A percentile compares a stretch with the other conserved stretches of the same genome.
Conservation (phyloP, 164 flowering plant species). For the Nymphaea thermarum region DNA sequence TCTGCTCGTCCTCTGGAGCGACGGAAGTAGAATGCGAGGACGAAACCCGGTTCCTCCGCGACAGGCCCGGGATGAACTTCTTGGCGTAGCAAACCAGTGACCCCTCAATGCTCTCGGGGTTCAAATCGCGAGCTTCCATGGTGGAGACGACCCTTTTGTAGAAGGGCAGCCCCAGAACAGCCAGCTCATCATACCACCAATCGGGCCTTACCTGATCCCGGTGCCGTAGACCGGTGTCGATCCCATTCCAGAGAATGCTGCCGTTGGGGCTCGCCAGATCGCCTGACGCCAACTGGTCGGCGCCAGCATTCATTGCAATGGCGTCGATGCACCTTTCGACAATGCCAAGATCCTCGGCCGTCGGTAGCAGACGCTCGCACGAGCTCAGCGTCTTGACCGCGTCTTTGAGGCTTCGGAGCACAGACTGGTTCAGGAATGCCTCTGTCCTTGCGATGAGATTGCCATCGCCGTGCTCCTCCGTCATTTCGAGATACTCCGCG, state of each 20-base stretch:
- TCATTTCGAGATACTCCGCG: slow-evolving; percentile 70
- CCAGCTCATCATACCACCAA: slow-evolving; percentile 57
- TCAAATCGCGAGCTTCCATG: slow-evolving; percentile 39
- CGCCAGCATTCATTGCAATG: slow-evolving; percentile 30
- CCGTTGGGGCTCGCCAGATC: slow-evolving; percentile 46
- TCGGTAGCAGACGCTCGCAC: slow-evolving; percentile 40
- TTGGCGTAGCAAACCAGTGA: slow-evolving; percentile 58
- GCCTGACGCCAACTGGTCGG: slow-evolving; percentile 54
- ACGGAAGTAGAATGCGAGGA: slow-evolving; percentile 11
- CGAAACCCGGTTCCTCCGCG: slow-evolving; percentile 36
- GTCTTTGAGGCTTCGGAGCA: slow-evolving; percentile 35
- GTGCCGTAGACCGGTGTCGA: slow-evolving; percentile 20
- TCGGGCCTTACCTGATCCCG: slow-evolving; percentile 9
- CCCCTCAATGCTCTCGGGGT: slow-evolving; percentile 43
- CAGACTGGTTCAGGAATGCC: slow-evolving; percentile 36
- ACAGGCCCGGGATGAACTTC: slow-evolving; percentile 54
- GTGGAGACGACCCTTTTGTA: slow-evolving; percentile 46
- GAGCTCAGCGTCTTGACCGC: slow-evolving; percentile 45
- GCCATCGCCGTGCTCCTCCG: slow-evolving; percentile 59
- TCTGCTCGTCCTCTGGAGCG: slow-evolving; percentile 48
- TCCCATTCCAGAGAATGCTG: slow-evolving; percentile 30
- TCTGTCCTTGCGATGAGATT: slow-evolving; percentile 70
- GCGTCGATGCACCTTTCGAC: slow-evolving; percentile 52
- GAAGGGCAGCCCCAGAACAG: slow-evolving; percentile 26
- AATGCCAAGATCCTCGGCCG: slow-evolving; percentile 45